Evolutionary conservation across 1,284 basidiomycete genomes (phyloP), one percentile per base, ranked within the genome.

Genomic region (Rhodofomes roseus): DNA sequence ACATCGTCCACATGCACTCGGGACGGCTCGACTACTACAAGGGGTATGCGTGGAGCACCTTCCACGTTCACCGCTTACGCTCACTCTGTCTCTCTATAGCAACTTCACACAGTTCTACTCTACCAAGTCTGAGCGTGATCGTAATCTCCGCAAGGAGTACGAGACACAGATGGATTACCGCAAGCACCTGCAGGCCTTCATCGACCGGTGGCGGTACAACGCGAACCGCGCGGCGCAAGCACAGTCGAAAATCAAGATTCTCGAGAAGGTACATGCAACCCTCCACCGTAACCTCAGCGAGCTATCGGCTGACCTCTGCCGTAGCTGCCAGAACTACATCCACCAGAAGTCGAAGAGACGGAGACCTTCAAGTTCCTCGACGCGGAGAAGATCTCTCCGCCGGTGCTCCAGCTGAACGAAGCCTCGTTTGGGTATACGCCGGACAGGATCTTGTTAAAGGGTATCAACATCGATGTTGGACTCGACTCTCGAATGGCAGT

Each of bases 51-150:
- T 23, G 12, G 9, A 43, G n/a, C 11, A 34, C 5, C 11, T 11
- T 57, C 55, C 36, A 53, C 27, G 7, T 44, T 20, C 2, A 20
- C n/a, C 2, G 3, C 14, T 36, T 4, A n/a, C n/a, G 18, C 59
- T 41, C 57, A 31, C 36, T 41, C 48, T 40, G 57, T 57, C 57
- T 54, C 40, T n/a, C 23, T 37, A 20, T 29, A 96, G 96, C 66
- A 98, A 99, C 79, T 99, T 99, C 76, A 89, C 92, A 1, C 95
- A 98, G 71, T 99, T 99, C 83, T 98, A 99, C 74, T 96, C 96
- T 3, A 99, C 97, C 25, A 96, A 98, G 75, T 93, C 91, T 11
- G 97, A 99, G 72, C 89, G 97, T 31, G 90, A 95, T 62, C 87
- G 89, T 63, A 96, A 96, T 70, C 81, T 97, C 73, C 86, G 86